These are phyloP conservation scores for Scalesia atractyloides DNA, from an alignment of 129 eudicot genomes.

Conservation along the genomic window DNA sequence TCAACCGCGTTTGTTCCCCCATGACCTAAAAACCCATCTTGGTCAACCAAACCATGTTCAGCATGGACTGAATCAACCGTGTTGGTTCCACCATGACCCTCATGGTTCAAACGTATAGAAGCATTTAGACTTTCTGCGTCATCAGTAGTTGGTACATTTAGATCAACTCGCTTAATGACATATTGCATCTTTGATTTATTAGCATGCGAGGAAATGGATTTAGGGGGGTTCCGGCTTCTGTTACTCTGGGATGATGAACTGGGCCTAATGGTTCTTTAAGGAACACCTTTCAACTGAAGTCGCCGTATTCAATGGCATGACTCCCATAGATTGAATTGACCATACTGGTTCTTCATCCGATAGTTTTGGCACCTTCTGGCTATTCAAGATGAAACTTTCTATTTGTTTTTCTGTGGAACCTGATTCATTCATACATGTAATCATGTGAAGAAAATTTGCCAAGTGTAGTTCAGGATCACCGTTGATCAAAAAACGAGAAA, in stretches of 20 bases:
- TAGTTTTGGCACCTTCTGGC: conserved; percentile 70
- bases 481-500: conserved; percentile 52
- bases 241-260: conserved; percentile 16
- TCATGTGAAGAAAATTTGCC: conserved; percentile 83
- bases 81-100: conserved; percentile 8
- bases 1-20: too few relatives aligned
- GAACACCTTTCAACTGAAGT: neutral
- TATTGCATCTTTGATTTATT: too few relatives aligned
- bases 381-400: conserved; percentile 58
- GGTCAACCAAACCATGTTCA: conserved; percentile 32
- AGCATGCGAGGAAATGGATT: too few relatives aligned
- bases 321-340: conserved; percentile 42
- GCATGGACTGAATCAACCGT: conserved; percentile 4
- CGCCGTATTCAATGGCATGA: conserved; percentile 26
- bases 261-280: conserved; percentile 27
- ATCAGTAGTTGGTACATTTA: conserved; percentile 3
- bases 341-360: conserved; percentile 54
- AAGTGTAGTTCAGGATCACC: conserved; percentile 57
- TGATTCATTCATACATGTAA: conserved; percentile 66
- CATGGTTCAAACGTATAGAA: conserved; percentile 8
- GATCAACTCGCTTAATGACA: conserved; percentile 18
- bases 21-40: conserved; percentile 16
- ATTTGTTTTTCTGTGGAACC: conserved; percentile 69
- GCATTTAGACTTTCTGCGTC: neutral
- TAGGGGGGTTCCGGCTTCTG: conserved; percentile 64